Evolutionary conservation across 179 eudicot genomes (phyloP), one percentile per base, ranked within the genome.

Genomic region (Silene vulgaris): DNA sequence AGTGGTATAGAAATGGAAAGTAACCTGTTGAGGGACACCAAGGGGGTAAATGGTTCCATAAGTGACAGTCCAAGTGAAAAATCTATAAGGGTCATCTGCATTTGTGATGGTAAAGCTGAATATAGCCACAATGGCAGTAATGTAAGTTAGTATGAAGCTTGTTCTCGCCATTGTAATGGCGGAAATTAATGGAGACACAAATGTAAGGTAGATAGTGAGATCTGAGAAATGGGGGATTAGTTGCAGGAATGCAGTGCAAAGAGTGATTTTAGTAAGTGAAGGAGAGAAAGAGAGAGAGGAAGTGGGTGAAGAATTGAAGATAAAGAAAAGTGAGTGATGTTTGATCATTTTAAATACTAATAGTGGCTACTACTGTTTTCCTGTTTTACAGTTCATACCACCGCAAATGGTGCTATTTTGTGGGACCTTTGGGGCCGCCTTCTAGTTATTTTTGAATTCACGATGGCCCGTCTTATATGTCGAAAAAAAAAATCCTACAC

Each of bases 41-140:
- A 92, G 81, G 75, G 98, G 94, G 72, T 88, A 81, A 86, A 81
- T 81, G 26, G 83, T 90, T 52, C 96, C 97, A 82, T 94, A 94
- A 62, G 94, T 92, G 43, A 88, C 90, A 8, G 92, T 88, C 97
- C 96, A 92, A 8, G 97, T 92, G 74, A 77, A 88, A 81, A 78
- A 88, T 64, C 74, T 78, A 54, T 92, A 94, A 30, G 89, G 83
- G 72, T 94, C 90, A 32, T 92, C 97, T 50, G 91, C 91, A 79
- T 84, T 83, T 54, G 86, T 91, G 35, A 77, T 17, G 20, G 77
- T 72, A 70, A 87, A 67, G 79, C 88, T 83, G 80, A 81, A 78
- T 11, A 71, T 19, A 59, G 81, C 85, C 59, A 89, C 63, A 73
- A 83, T 28, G 35, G 81, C 85, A 54, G 78, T 62, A 57, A 84